phyloP scores from a whole-genome alignment of 2,329 filamentous ascomycete genomes.

The Xylaria sp. region DNA sequence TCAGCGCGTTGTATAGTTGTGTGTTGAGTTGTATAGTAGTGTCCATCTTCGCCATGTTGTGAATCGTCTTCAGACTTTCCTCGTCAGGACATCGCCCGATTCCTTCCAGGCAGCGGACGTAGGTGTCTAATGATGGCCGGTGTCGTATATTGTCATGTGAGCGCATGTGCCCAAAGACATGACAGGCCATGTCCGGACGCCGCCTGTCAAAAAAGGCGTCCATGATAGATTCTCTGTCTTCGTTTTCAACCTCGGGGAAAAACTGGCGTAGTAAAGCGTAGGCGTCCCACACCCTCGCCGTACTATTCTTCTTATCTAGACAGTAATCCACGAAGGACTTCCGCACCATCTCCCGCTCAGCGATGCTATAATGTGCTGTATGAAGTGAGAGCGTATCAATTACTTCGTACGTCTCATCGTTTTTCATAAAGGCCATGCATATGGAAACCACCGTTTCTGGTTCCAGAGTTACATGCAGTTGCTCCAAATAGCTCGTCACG shows the following conservation, averaged over 20 bases:
- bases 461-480: constrained; percentile 71
- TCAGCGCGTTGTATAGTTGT: constrained; percentile 78
- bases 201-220: constrained; percentile 77
- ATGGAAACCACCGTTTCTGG: constrained; percentile 76
- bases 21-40: constrained; percentile 79
- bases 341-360: constrained; percentile 71
- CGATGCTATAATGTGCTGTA: constrained; percentile 70
- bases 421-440: constrained; percentile 74
- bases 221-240: constrained; percentile 76
- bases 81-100: constrained; percentile 66
- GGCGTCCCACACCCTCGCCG: constrained; percentile 66
- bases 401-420: constrained; percentile 78
- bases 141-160: constrained; percentile 67
- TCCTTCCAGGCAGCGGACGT: constrained; percentile 78
- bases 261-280: constrained; percentile 71
- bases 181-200: constrained; percentile 81
- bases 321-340: constrained; percentile 72
- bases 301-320: constrained; percentile 65
- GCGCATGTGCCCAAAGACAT: constrained; percentile 95
- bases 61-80: constrained; percentile 74
- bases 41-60: constrained; percentile 96
- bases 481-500: constrained; percentile 75
- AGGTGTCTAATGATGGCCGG: constrained; percentile 75
- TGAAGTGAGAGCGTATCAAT: constrained; percentile 83
- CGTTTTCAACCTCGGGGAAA: constrained; percentile 69